phyloP scores from a whole-genome alignment of 257 asterid species.

The Solanum paucissectum region DNA sequence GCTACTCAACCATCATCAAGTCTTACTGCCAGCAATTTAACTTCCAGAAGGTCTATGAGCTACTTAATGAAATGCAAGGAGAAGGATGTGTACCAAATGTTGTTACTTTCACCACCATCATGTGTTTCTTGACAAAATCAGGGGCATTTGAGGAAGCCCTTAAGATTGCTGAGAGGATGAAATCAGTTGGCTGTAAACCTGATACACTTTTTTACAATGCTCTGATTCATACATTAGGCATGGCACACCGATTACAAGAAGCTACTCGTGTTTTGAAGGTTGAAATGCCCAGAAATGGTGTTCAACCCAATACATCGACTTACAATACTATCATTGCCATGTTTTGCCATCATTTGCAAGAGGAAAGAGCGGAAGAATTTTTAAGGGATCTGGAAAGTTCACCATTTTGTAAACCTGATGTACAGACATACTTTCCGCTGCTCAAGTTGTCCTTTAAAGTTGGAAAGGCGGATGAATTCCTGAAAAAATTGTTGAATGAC shows the following conservation, averaged over 20 bases:
- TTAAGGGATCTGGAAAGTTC: conserved; percentile 49
- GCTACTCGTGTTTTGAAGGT: conserved; percentile 40
- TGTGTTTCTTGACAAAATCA: conserved; percentile 52
- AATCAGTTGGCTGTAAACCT: conserved; percentile 46
- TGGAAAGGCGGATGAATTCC: conserved; percentile 19
- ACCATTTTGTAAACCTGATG: conserved; percentile 62
- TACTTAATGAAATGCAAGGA: conserved; percentile 71
- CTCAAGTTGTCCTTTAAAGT: conserved; percentile 41
- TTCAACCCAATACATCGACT: conserved; percentile 57
- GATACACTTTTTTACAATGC: conserved; percentile 71
- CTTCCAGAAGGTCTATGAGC: conserved; percentile 45
- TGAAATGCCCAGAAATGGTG: conserved; percentile 43
- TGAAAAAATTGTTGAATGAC: conserved; percentile 33
- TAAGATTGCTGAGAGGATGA: conserved; percentile 52
- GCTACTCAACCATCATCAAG: conserved; percentile 64
- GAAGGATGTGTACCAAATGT: conserved; percentile 55
- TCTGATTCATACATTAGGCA: conserved; percentile 58
- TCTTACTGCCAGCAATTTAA: conserved; percentile 46
- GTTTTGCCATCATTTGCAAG: conserved; percentile 57
- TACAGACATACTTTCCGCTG: conserved; percentile 63
- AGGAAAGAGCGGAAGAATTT: conserved; percentile 33
- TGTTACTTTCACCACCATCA: conserved; percentile 67
- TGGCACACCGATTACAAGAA: conserved; percentile 34
- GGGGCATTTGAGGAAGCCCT: conserved; percentile 57
- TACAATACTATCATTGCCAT: conserved; percentile 75